Evolutionary conservation across 2,329 filamentous ascomycete genomes (phyloP).

Genomic region (Fusarium protoensiforme): DNA sequence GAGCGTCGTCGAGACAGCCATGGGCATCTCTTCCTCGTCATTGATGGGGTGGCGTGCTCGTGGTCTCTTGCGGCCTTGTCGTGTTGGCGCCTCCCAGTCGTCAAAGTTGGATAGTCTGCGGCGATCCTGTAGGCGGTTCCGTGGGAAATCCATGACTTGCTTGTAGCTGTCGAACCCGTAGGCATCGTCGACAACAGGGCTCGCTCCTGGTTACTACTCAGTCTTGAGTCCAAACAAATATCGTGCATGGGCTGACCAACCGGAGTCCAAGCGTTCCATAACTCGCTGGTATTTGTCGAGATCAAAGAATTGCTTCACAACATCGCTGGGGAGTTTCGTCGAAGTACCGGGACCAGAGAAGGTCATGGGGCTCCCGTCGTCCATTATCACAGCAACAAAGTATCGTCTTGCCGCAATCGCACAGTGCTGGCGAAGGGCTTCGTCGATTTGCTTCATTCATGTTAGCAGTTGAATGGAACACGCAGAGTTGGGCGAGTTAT

Average conservation of each 20-base stretch:
- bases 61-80: slow-evolving; percentile 46
- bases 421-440: slow-evolving; percentile 63
- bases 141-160: slow-evolving; percentile 39
- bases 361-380: slow-evolving; percentile 58
- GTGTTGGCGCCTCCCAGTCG: slow-evolving; percentile 46
- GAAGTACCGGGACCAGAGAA: slow-evolving; percentile 57
- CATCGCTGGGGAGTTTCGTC: slow-evolving; percentile 49
- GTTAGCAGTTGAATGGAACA: slow-evolving; percentile 19
- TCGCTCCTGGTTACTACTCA: slow-evolving; percentile 43
- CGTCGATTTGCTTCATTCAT: slow-evolving; percentile 59
- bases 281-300: slow-evolving; percentile 55
- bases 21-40: slow-evolving; percentile 55
- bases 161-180: slow-evolving; percentile 44
- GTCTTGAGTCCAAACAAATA: not conserved
- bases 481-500: slow-evolving; percentile 14
- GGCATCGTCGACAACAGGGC: slow-evolving; percentile 48
- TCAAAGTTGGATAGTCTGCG: slow-evolving; percentile 47
- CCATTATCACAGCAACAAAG: slow-evolving; percentile 63
- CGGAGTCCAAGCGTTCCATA: slow-evolving; percentile 51
- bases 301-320: slow-evolving; percentile 60
- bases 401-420: slow-evolving; percentile 62
- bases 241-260: slow-evolving; percentile 44
- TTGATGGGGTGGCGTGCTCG: slow-evolving; percentile 51
- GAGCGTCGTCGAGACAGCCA: slow-evolving; percentile 53
- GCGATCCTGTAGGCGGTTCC: slow-evolving; percentile 44